Evolutionary conservation across 352 stramenopile genomes (phyloP).

Genomic region (Phytophthora aleatoria): DNA sequence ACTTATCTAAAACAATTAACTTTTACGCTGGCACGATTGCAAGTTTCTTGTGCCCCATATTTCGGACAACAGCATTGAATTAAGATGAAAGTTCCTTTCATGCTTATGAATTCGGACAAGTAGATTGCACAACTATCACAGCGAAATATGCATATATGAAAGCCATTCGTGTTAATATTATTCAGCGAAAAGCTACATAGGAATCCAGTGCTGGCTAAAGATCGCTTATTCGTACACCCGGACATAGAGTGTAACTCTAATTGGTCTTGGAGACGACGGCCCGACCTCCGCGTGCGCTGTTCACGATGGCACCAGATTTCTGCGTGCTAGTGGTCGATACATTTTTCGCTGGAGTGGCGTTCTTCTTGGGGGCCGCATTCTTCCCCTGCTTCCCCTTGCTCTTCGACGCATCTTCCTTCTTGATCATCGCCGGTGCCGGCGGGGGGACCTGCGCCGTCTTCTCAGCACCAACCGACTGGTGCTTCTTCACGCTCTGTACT

Average conservation of each 20-base stretch:
- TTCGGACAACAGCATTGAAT: too few relatives aligned
- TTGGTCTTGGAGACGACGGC: constrained; percentile 1
- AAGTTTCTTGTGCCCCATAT: too few relatives aligned
- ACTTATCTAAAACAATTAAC: too few relatives aligned
- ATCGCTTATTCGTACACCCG: background rate
- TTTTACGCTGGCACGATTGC: too few relatives aligned
- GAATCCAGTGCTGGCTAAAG: background rate
- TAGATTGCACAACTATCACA: too few relatives aligned
- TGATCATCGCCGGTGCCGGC: constrained; percentile 5
- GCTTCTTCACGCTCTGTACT: constrained; percentile 15
- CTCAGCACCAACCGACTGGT: constrained; percentile 12
- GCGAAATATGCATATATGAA: background rate
- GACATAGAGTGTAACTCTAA: background rate
- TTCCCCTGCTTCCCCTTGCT: constrained; percentile 1
- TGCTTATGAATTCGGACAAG: too few relatives aligned
- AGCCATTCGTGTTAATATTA: background rate
- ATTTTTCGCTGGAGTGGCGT: constrained; percentile 7
- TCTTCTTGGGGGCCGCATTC: constrained; percentile 7
- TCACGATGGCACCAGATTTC: constrained; percentile 14
- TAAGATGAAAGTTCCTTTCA: too few relatives aligned
- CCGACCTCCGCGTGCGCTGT: constrained; percentile 3
- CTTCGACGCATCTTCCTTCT: constrained; percentile 3
- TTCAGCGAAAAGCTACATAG: background rate
- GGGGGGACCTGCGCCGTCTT: constrained; percentile 11
- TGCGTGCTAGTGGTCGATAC: constrained; percentile 1